A percentile compares a stretch with the other conserved stretches of the same genome.
Conservation (phyloP, 1,139 yeast species). For the Pichia sp. region DNA sequence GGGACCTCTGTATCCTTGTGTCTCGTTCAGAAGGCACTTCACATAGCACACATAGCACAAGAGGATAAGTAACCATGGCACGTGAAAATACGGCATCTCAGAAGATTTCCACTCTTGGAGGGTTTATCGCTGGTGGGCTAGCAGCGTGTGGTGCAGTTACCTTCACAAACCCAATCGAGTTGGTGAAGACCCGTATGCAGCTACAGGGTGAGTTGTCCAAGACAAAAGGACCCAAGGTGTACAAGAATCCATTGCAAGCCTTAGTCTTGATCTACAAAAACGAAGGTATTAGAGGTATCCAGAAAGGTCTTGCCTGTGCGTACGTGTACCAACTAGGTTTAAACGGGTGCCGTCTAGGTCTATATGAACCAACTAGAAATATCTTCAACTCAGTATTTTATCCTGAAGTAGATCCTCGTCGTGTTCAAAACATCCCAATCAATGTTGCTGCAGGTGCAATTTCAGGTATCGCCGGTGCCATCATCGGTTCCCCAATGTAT, state of each 20-base stretch:
- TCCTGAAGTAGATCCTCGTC: conserved; percentile 47
- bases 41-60: conserved; percentile 1
- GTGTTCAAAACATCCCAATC: conserved; percentile 54
- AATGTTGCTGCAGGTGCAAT: conserved; percentile 80
- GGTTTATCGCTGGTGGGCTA: conserved; percentile 86
- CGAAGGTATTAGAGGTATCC: conserved; percentile 86
- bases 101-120: conserved; percentile 64
- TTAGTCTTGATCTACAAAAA: conserved; percentile 64
- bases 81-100: conserved; percentile 34
- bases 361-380: conserved; percentile 82
- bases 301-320: conserved; percentile 80
- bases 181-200: conserved; percentile 94
- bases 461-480: conserved; percentile 88
- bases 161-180: conserved; percentile 90
- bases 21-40: conserved; percentile 14
- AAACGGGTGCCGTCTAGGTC: conserved; percentile 90
- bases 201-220: conserved; percentile 80
- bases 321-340: conserved; percentile 84
- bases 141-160: conserved; percentile 99
- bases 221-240: conserved; percentile 49
- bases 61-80: not conserved
- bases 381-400: conserved; percentile 51
- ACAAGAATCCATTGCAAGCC: conserved; percentile 86
- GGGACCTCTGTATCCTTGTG: too few species aligned
- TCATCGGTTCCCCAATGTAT: conserved; percentile 85